Percentiles rank a stretch among this genome's conserved stretches.
Conservation (phyloP, 371 early-diverging fungal species). For the Smittium culicis region DNA sequence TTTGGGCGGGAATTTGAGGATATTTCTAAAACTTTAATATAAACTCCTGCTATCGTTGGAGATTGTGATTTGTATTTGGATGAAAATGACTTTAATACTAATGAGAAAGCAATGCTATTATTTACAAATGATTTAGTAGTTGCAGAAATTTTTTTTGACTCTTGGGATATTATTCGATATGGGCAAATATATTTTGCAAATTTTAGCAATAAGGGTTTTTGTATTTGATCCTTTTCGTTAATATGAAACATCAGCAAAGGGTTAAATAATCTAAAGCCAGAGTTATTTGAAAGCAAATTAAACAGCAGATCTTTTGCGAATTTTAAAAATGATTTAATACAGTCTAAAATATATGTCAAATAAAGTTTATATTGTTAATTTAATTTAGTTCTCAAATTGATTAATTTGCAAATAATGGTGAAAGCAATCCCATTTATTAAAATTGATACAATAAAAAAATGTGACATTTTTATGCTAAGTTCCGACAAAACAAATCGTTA, state of each 20-base stretch:
- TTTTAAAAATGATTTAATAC: background rate
- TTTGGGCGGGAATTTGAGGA: background rate
- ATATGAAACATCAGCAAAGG: background rate
- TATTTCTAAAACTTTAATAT: background rate
- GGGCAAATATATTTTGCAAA: background rate
- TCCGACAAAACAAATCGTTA: background rate
- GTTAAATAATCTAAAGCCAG: background rate
- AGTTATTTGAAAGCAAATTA: background rate
- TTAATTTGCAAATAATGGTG: background rate
- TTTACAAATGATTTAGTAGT: background rate
- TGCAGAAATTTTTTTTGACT: background rate
- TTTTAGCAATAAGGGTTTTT: background rate
- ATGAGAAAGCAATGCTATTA: background rate
- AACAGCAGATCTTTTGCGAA: background rate
- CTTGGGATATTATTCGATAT: background rate
- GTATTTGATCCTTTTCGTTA: background rate
- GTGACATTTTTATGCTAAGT: too few species aligned
- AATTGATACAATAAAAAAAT: background rate
- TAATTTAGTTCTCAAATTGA: background rate
- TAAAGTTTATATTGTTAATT: background rate
- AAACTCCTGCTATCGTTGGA: background rate
- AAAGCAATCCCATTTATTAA: background rate
- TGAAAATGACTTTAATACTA: background rate
- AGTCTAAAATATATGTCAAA: background rate
- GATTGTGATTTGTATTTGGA: background rate